Conservation (phyloP, 164 flowering plant species). For the Cinnamomum chago region DNA sequence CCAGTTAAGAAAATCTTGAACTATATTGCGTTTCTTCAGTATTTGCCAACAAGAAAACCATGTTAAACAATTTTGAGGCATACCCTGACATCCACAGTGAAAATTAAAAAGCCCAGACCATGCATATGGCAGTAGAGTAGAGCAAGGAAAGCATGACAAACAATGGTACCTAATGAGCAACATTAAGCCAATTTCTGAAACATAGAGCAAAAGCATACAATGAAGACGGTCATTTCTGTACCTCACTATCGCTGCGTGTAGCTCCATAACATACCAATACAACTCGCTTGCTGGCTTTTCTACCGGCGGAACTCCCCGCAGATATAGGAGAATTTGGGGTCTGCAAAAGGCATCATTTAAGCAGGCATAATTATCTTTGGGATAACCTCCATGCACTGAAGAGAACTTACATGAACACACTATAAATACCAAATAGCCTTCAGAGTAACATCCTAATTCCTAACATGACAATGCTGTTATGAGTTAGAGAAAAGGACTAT, state of each 20-base stretch:
- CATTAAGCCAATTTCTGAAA: neutral
- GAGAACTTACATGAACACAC: neutral
- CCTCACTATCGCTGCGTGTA: constrained; percentile 43
- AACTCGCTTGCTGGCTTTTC: constrained; percentile 62
- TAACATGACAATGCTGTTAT: neutral
- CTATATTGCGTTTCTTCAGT: too few species aligned
- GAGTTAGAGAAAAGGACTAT: neutral
- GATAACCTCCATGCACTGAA: neutral
- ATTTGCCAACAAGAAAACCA: too few species aligned
- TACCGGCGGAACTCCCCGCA: constrained; percentile 65
- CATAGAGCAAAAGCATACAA: neutral
- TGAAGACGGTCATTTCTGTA: constrained; percentile 21
- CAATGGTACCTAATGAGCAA: neutral
- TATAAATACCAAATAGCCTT: neutral
- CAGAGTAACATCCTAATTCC: neutral
- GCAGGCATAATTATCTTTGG: neutral
- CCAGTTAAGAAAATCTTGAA: too few species aligned
- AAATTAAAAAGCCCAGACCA: neutral
- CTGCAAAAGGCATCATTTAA: constrained; percentile 40
- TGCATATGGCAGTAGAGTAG: neutral
- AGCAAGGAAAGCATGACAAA: neutral
- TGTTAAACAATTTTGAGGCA: too few species aligned
- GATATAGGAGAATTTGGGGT: constrained; percentile 84
- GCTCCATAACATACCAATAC: constrained; percentile 77
- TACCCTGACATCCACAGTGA: too few species aligned